Base-by-base conservation (phyloP, 805 yeast genomes). In the Lachancea meyersii region DNA sequence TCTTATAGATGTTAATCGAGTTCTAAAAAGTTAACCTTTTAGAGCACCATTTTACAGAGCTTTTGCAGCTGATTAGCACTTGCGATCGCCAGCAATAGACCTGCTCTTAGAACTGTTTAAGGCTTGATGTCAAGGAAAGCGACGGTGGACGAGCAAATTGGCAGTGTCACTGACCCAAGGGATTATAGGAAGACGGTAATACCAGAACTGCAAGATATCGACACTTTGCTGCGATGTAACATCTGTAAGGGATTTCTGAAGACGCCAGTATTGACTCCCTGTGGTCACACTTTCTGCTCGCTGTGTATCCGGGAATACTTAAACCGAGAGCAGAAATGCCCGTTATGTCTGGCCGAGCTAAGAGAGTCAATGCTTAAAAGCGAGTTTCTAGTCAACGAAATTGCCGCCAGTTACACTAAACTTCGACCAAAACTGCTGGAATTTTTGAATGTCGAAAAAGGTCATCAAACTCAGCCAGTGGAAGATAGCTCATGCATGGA, bases 201-300 rank as follows among this genome's bases (percentile, higher is more conserved):
- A 5, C 88, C 94, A 3, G 63, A 60, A 14, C 59, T 86, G 2
- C 52, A 70, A 2, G 79, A 73, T 39, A 63, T 89, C 2, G 96
- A 89, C 49, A 70, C 86, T 1, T 67, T 81, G 20, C 67, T 87
- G 39, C 59, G 95, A 55, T 89, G 97, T 58, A 88, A 83, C 52
- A 83, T 89, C 8, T 89, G 97, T 62, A 86, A 88, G 54, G 96
- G 87, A 47, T 77, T 82, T 49, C 69, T 85, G 42, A 72, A 66
- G 24, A 84, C 89, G 0, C 96, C 97, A 1, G 86, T 86, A 28
- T 64, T 83, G 33, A 85, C 96, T 1, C 74, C 82, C 2, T 89
- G 97, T 67, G 82, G 85, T 28, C 97, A 89, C 60, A 80, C 89
- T 1, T 89, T 87, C 60, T 89, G 97, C 62, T 86, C 95, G 0